phyloP scores from a whole-genome alignment of 2,329 filamentous ascomycete genomes.

The Graphilbum ipis-grandicollis region DNA sequence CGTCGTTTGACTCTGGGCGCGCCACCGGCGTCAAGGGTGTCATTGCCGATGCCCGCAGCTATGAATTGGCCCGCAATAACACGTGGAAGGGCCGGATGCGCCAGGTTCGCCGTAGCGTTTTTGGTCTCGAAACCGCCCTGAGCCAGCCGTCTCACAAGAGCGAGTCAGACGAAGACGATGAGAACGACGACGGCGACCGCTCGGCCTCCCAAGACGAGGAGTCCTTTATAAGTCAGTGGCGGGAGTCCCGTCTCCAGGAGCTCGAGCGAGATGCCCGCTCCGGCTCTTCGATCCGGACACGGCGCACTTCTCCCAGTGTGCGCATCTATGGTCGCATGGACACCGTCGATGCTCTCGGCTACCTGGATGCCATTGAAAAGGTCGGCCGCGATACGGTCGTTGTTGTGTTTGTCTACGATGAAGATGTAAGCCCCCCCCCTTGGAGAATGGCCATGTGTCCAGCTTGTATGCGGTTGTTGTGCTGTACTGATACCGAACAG shows the following conservation, averaged over 20 bases:
- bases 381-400: constrained; percentile 66
- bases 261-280: constrained; percentile 43
- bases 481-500: constrained; percentile 22
- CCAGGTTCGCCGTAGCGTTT: constrained; percentile 35
- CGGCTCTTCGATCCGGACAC: constrained; percentile 28
- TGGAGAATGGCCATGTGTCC: too few relatives aligned
- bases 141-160: background rate
- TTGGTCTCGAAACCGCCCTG: constrained; percentile 20
- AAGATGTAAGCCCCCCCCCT: constrained; percentile 38
- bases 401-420: constrained; percentile 85
- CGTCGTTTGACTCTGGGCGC: constrained; percentile 46
- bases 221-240: constrained; percentile 69
- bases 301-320: constrained; percentile 60
- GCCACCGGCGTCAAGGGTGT: constrained; percentile 76
- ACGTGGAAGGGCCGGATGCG: constrained; percentile 36
- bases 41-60: constrained; percentile 67
- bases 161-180: constrained; percentile 22
- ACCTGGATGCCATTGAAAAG: constrained; percentile 92
- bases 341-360: constrained; percentile 75
- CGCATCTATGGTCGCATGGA: constrained; percentile 65
- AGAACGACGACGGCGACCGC: constrained; percentile 27
- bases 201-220: constrained; percentile 52
- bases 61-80: constrained; percentile 45
- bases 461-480: too few relatives aligned
- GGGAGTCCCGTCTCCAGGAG: constrained; percentile 62